Base-by-base conservation (phyloP, 371 early-diverging fungal genomes). In the Capillidium heterosporum region DNA sequence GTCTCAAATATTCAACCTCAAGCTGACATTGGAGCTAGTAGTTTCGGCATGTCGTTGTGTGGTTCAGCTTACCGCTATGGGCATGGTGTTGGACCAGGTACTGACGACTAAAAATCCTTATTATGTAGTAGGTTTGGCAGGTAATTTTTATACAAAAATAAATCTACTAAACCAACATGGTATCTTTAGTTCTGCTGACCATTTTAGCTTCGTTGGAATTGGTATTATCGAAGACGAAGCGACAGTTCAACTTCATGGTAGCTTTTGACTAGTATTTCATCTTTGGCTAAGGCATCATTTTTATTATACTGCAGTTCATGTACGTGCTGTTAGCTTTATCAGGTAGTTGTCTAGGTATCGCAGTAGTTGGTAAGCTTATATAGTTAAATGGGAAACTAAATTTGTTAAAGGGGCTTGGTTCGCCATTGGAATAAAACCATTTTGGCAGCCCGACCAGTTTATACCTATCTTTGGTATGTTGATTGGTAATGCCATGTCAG, bases 401-500 rank as follows among this genome's bases (percentile, higher is more conserved):
- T 29, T 15, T 32, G 21, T 40, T 43, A 39, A 24, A 51, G 53
- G 59, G 17, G 32, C 49, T 50, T 27, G 31, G 13, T 39, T 58
- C 7, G 59, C 27, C 26, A 58, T 58, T 21, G 19, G 31, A 40
- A 28, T 39, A 11, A 2, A 68, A n/a, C 85, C 87, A 0, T 81
- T 85, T 58, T 85, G 76, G 68, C 61, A 74, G 3, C 85, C 91
- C 5, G 78, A 78, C 43, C 74, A 84, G 51, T 93, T 87, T 62
- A 85, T 93, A 39, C 91, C 93, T 13, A 88, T 85, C 13, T 63
- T 89, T 23, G 93, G 92, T 17, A 85, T 90, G 84, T 63, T 90
- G 27, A 66, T 89, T 5, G 92, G 90, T 23, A 89, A 87, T 62
- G 67, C 76, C 48, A 82, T 90, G 78, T 84, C 87, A 2, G 88